Evolutionary conservation across 2,329 filamentous ascomycete species (phyloP).

Genomic region (Neoascochyta sp.): DNA sequence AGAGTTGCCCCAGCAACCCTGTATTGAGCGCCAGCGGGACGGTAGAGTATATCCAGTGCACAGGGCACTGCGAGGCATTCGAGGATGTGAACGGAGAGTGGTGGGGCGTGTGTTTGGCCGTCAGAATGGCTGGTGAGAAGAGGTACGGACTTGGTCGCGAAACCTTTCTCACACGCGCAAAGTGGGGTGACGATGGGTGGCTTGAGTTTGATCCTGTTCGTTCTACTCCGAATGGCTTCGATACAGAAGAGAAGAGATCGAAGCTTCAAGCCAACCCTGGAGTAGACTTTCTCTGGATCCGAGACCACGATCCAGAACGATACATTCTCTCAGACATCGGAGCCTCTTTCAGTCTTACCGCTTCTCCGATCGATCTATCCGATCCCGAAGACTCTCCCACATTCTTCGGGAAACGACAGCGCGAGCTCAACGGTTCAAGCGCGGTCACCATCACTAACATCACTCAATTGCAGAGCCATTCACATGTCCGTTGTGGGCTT

Average conservation of each 20-base stretch:
- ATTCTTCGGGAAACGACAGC: constrained; percentile 13
- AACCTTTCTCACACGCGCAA: constrained; percentile 9
- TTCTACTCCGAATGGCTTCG: background rate
- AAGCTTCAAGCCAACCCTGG: constrained; percentile 1
- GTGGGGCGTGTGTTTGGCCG: constrained; percentile 14
- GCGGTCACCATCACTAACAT: constrained; percentile 2
- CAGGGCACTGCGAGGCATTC: constrained; percentile 14
- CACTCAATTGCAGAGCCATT: background rate
- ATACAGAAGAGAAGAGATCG: background rate
- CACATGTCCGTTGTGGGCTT: constrained; percentile 4
- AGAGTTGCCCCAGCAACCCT: constrained; percentile 9
- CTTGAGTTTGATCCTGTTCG: constrained; percentile 9
- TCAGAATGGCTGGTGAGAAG: constrained; percentile 1
- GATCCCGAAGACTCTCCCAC: constrained; percentile 8
- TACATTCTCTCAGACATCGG: constrained; percentile 1
- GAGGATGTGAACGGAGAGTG: constrained; percentile 9
- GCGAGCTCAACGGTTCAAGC: constrained; percentile 7
- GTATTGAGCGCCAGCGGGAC: constrained; percentile 9
- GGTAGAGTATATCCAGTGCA: constrained; percentile 13
- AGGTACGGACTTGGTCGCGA: constrained; percentile 12
- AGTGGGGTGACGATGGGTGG: constrained; percentile 10
- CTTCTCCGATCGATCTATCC: constrained; percentile 5
- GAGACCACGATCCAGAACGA: constrained; percentile 3
- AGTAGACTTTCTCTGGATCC: constrained; percentile 7
- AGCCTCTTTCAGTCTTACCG: constrained; percentile 1